These are phyloP conservation scores for Mollisiaceae sp. DNA, from an alignment of 2,329 filamentous ascomycete species.

Conservation along the genomic window DNA sequence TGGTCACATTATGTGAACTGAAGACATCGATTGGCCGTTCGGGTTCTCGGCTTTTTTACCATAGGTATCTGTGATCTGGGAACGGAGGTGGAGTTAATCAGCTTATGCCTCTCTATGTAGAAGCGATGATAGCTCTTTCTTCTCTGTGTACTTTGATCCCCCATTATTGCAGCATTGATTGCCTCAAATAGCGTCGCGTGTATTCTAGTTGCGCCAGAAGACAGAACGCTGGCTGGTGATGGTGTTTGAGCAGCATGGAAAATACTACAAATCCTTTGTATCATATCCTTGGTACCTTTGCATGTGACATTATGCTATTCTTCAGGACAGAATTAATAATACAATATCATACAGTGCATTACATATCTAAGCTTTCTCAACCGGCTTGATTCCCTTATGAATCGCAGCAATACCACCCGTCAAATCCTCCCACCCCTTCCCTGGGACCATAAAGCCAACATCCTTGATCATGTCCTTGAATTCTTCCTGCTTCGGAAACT, in stretches of 20 bases:
- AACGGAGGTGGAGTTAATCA: constrained; percentile 42
- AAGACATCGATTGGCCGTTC: constrained; percentile 37
- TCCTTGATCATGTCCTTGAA: constrained; percentile 83
- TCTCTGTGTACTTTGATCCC: constrained; percentile 43
- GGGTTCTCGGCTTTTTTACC: constrained; percentile 36
- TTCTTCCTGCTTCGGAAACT: constrained; percentile 83
- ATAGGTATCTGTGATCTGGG: constrained; percentile 40
- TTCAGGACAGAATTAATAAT: constrained; percentile 13
- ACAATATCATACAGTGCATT: constrained; percentile 22
- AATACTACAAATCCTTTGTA: constrained; percentile 39
- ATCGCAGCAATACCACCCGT: constrained; percentile 94
- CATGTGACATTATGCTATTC: constrained; percentile 4
- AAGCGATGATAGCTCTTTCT: constrained; percentile 43
- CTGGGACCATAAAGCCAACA: constrained; percentile 85
- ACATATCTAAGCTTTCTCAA: constrained; percentile 28
- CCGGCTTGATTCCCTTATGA: constrained; percentile 92
- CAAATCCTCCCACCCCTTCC: constrained; percentile 84
- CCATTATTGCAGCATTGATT: constrained; percentile 40
- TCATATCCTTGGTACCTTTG: constrained; percentile 16
- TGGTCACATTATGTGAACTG: constrained; percentile 38
- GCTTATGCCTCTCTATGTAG: constrained; percentile 42
- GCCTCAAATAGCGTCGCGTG: constrained; percentile 43
- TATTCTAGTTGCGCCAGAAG: constrained; percentile 43
- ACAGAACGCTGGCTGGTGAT: constrained; percentile 37
- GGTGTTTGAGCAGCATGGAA: constrained; percentile 39